These are phyloP conservation scores for Aphanomyces invadans DNA, from an alignment of 352 stramenopile species.

Conservation along the genomic window DNA sequence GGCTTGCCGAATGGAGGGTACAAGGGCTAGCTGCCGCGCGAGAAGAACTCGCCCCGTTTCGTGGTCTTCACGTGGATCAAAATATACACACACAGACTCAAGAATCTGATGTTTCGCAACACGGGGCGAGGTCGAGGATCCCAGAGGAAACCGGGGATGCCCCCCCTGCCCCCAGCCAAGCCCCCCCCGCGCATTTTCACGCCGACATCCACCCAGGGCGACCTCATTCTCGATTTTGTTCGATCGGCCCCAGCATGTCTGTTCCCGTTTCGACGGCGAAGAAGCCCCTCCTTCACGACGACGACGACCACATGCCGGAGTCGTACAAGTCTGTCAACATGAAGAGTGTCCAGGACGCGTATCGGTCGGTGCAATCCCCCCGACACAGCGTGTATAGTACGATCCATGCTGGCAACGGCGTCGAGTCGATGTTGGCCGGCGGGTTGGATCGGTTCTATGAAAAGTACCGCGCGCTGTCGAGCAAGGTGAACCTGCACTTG, in stretches of 20 bases:
- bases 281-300: slow-evolving; percentile 28
- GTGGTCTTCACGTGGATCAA: no score
- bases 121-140: no score
- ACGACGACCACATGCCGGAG: slow-evolving; percentile 39
- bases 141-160: not conserved
- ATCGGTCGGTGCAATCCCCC: slow-evolving; percentile 44
- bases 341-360: slow-evolving; percentile 60
- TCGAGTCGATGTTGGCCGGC: slow-evolving; percentile 61
- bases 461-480: slow-evolving; percentile 67
- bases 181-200: not conserved
- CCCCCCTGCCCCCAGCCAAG: not conserved
- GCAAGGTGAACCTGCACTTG: slow-evolving; percentile 55
- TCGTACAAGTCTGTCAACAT: slow-evolving; percentile 72
- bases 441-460: slow-evolving; percentile 74
- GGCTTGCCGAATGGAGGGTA: no score
- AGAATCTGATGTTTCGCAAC: no score
- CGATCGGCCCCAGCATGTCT: not conserved
- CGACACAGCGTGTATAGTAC: slow-evolving; percentile 48
- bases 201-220: not conserved
- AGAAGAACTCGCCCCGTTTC: no score
- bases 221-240: slow-evolving; percentile 20
- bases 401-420: slow-evolving; percentile 44
- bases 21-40: no score
- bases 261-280: slow-evolving; percentile 7
- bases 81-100: no score